Base-by-base conservation (phyloP, 371 early-diverging fungal genomes). In the Syncephalastrum racemosum region DNA sequence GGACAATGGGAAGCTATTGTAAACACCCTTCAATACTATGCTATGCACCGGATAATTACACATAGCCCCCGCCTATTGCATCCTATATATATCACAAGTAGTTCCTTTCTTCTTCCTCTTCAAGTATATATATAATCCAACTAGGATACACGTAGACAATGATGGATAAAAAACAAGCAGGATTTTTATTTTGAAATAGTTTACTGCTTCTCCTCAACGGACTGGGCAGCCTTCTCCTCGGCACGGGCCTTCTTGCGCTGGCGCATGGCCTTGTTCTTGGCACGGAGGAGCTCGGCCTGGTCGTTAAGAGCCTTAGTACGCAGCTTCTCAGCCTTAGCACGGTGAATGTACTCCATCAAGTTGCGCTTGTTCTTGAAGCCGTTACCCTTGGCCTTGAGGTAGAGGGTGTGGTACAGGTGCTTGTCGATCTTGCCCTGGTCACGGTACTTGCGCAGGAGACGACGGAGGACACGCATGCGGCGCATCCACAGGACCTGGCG, bases 351-450 rank as follows among this genome's bases (percentile, higher is more conserved):
- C 85, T 99, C 99, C 93, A 97, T 96, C 67, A 99, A 82, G 72
- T 97, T 97, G 79, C 97, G 95, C 92, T 97, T 97, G 96, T 97
- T 99, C 95, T 99, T 99, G 92, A 99, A 99, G 64, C 96, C 94
- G 86, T 98, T 99, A 92, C 99, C 99, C 95, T 99, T 99, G 67
- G 96, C 83, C 89, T 99, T 98, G 73, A 96, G 79, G 91, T 99
- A 99, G 54, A 98, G 89, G 69, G 77, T 81, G 84, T 95, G 97
- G 91, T 99, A 98, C 66, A 99, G 83, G 88, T 97, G 97, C 80
- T 91, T 87, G 89, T 98, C 95, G 77, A 99, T 97, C 89, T 98
- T 96, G 72, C 93, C 95, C 62, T 91, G 81, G 75, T 94, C 97
- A 61, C 99, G 87, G 93, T 99, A 96, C 85, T 97, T 97, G 88